Base-by-base conservation (phyloP, 768 basidiomycete species). In the Lactifluus subvellereus region DNA sequence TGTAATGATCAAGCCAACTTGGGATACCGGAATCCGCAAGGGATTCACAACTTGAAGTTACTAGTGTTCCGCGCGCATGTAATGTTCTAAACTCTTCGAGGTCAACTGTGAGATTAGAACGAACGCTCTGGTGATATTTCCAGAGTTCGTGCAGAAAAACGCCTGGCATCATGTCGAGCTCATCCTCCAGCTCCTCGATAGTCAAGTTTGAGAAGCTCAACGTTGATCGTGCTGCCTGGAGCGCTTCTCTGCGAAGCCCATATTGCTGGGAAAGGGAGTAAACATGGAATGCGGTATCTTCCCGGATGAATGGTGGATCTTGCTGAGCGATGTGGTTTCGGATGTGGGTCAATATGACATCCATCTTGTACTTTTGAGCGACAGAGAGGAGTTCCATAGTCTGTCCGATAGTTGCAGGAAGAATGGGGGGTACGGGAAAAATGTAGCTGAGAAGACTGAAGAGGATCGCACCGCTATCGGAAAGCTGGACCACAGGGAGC, bases 401-500 rank as follows among this genome's bases (percentile, higher is more conserved):
- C 16, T 56, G 37, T 7, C 56, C 60, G 0, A 22, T n/a, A 1
- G 37, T 43, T 14, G 37, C 33, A 4, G 60, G 60, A 32, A 56
- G 48, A 42, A 61, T 16, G 1, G 54, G 54, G 0, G 13, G 27
- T 11, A 61, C 60, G 1, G 60, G 54, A 20, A 51, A 56, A 20
- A 61, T 43, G 38, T 40, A 56, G 32, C 13, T 56, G 54, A 61
- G 54, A 20, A 61, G 60, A 13, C 47, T 61, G 60, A 42, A 42
- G n/a, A 56, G 16, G n/a, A 61, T 18, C 0, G 48, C 40, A 13
- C 54, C 33, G 18, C 20, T 42, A 14, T 48, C n/a, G 5, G 54
- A 22, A 22, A 61, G 60, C 13, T 35, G 27, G 9, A 30, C n/a
- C 1, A 56, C 48, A 11, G 30, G 60, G 42, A 50, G 60, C 2